Base-by-base conservation (phyloP, 768 basidiomycete genomes). In the Calocybe indica region DNA sequence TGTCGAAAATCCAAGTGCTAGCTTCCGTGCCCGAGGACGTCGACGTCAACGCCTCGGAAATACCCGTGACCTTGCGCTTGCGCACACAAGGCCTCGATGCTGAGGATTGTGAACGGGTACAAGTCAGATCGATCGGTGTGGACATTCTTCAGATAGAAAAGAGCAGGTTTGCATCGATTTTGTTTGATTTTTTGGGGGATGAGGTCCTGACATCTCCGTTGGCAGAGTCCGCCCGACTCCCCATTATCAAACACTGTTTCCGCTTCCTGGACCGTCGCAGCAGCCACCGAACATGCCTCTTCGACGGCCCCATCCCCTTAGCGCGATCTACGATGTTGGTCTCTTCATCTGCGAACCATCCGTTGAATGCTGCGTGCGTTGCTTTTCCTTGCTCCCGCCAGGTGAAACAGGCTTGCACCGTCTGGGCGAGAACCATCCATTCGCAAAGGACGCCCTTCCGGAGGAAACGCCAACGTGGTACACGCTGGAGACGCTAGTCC, bases 271-370 rank as follows among this genome's bases (percentile, higher is more conserved):
- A 7, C 51, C 60, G 38, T 60, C 67, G 8, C 56, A 69, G 40
- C 89, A 92, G 52, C 88, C 88, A 15, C 89, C 88, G 5, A 65
- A 71, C 39, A 51, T 69, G 32, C 78, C 82, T 1, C 70, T 92
- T 15, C 75, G 70, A 10, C 61, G 72, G 35, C 68, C 79, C 1
- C 81, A 88, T 51, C 68, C 78, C 5, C 60, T 88, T 29, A 75
- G 75, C 49, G 66, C 73, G 14, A 52, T 82, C 39, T 81, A 79
- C 43, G 69, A 77, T 30, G 62, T 73, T 52, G 74, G 72, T 29
- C 59, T 80, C 36, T 64, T 66, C 44, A 50, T 60, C 13, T 49
- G 56, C 29, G 33, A 55, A 5, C 50, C 58, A 7, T 44, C 47
- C 40, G 44, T 51, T 0, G 65, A 66, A 31, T 52, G 55, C 6